Conservation (phyloP, 148 eudicot species). For the Rhododendron mucronatum region DNA sequence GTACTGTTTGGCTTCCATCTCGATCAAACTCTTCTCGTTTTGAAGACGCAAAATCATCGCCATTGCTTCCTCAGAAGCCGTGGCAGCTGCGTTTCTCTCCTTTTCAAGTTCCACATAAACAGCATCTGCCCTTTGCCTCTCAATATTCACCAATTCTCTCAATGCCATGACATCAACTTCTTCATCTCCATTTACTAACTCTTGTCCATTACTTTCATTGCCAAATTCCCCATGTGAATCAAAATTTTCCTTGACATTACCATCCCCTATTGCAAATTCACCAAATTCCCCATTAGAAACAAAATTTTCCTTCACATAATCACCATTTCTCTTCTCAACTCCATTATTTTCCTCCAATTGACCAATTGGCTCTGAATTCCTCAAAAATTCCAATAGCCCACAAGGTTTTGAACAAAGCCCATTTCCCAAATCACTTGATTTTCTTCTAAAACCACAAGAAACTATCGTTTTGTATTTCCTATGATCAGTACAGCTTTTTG, state of each 20-base stretch:
- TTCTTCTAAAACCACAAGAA: slow-evolving; percentile 23
- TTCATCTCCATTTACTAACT: slow-evolving; percentile 32
- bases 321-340: slow-evolving; percentile 11
- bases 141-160: slow-evolving; percentile 57
- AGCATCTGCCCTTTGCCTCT: slow-evolving; percentile 37
- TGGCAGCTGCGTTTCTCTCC: slow-evolving; percentile 69
- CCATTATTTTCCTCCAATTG: slow-evolving; percentile 25
- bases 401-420: slow-evolving; percentile 14
- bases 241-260: slow-evolving; percentile 9
- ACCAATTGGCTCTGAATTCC: slow-evolving; percentile 10
- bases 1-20: slow-evolving; percentile 53
- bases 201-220: slow-evolving; percentile 15
- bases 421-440: slow-evolving; percentile 26
- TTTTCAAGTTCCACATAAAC: slow-evolving; percentile 60
- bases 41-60: slow-evolving; percentile 84
- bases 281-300: slow-evolving; percentile 1
- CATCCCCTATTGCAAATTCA: not conserved
- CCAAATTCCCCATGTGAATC: slow-evolving; percentile 14
- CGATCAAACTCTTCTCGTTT: slow-evolving; percentile 62
- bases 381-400: not conserved
- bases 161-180: slow-evolving; percentile 47
- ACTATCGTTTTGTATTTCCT: slow-evolving; percentile 1
- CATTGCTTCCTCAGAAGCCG: slow-evolving; percentile 87
- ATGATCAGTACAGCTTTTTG: slow-evolving; percentile 18
- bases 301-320: slow-evolving; percentile 3